Base-by-base conservation (phyloP, 257 asterid species). In the Solanum virginianum region DNA sequence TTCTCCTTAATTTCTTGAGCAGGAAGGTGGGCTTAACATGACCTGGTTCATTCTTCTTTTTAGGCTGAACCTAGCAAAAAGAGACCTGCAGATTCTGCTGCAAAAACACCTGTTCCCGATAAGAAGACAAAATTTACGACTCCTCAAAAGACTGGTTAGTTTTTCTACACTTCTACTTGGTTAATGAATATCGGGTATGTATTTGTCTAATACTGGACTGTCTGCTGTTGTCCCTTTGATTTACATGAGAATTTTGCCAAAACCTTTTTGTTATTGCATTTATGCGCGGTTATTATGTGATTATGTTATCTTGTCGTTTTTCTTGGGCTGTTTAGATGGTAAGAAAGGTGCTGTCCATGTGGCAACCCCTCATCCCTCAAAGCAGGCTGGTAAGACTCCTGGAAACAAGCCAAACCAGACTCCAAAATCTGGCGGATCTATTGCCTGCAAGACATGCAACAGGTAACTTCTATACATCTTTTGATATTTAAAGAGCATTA, bases 281-380 rank as follows among this genome's bases (percentile, higher is more conserved):
- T 24, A 8, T 14, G 15, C 43, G 14, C 13, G 22, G 81, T 22
- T 14, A 49, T 22, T 45, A 47, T 47, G 60, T 32, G 47, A 51
- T 77, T 55, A 8, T 14, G 24, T 51, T 17, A 51, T 49, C 79
- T 32, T 68, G 9, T 32, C 26, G 29, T 32, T 81, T 24, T 45
- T 82, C 63, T 63, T 49, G 66, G 29, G 79, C 39, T 81, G 47
- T 83, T 75, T 87, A 95, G 98, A 94, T 89, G 94, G 93, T 65
- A 96, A 95, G 88, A 96, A 96, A 82, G 92, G 87, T 43, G 82
- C 87, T 85, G 95, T 47, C 22, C 99, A 95, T 81, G 97, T 93
- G 59, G 98, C 93, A 47, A 96, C 99, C 2, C 99, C 99, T 82
- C 90, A 96, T 84, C 99, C 99, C 7, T 85, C 97, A 45, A 96